Conservation (phyloP, 805 yeast genomes). For the Naumovozyma castellii region DNA sequence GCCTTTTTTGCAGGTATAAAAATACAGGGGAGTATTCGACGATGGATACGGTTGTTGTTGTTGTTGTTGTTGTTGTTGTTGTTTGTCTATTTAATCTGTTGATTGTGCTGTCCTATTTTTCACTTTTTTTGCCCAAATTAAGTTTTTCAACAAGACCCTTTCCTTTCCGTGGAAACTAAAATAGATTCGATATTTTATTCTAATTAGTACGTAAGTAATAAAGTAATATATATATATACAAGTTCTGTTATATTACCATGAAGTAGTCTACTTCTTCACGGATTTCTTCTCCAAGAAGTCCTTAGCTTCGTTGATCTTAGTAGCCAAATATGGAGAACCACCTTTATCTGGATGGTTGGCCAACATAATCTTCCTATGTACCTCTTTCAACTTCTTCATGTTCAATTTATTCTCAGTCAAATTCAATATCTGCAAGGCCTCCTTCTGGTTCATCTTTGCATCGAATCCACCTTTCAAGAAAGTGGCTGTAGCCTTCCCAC, state of each 20-base stretch:
- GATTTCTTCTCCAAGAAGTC: constrained; percentile 35
- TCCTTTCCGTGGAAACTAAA: no score
- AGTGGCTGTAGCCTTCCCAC: constrained; percentile 37
- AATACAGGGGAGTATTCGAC: no score
- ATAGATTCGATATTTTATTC: no score
- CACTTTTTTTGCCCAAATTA: no score
- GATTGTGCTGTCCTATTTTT: no score
- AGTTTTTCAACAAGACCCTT: no score
- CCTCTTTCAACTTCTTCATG: constrained; percentile 65
- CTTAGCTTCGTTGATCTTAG: constrained; percentile 87
- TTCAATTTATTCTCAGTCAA: constrained; percentile 56
- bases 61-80: no score
- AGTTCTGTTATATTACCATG: no score
- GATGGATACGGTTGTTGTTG: no score
- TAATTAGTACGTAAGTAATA: no score
- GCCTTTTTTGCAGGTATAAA: no score
- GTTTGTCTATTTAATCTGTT: no score
- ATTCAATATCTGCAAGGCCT: constrained; percentile 77
- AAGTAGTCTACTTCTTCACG: constrained; percentile 6
- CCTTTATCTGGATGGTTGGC: constrained; percentile 94
- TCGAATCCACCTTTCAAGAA: constrained; percentile 87
- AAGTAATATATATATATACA: background rate
- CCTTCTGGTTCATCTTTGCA: constrained; percentile 78
- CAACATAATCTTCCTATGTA: constrained; percentile 80
- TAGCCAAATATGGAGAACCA: constrained; percentile 82